phyloP scores from a whole-genome alignment of 345 rosid genomes.

The Corymbia maculata region DNA sequence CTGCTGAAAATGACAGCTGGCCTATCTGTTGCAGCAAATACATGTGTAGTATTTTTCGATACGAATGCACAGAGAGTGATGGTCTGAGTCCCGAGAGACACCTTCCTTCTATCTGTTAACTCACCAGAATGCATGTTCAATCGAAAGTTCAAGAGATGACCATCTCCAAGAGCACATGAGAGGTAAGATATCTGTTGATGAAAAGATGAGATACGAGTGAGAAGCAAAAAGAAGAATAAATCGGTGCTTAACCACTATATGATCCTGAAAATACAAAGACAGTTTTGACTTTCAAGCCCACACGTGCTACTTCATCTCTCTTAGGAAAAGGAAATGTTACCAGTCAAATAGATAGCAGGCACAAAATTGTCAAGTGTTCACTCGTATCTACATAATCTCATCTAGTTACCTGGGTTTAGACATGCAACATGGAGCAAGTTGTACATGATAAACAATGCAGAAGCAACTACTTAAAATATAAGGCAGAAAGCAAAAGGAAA shows the following conservation, averaged over 20 bases:
- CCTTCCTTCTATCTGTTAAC: constrained; percentile 66
- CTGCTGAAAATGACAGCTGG: constrained; percentile 93
- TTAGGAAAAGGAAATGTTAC: background rate
- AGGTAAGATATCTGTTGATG: constrained; percentile 51
- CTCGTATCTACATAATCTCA: background rate
- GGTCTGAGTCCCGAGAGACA: constrained; percentile 87
- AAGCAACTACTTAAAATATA: background rate
- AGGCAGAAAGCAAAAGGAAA: background rate
- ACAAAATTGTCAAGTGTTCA: background rate
- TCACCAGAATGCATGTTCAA: constrained; percentile 61
- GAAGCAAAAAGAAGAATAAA: background rate
- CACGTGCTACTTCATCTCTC: background rate
- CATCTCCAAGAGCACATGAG: constrained; percentile 94
- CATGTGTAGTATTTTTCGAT: constrained; percentile 70
- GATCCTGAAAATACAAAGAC: background rate
- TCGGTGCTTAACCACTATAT: background rate
- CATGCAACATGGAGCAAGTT: background rate
- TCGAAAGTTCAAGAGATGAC: constrained; percentile 75
- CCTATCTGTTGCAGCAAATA: constrained; percentile 93
- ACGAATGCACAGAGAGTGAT: constrained; percentile 85
- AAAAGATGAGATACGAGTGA: fast-evolving
- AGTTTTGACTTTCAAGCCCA: background rate
- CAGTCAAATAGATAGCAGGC: background rate
- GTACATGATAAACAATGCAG: background rate
- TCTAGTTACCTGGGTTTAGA: background rate